Conservation (phyloP, 768 basidiomycete species). For the Austroboletus festivus region DNA sequence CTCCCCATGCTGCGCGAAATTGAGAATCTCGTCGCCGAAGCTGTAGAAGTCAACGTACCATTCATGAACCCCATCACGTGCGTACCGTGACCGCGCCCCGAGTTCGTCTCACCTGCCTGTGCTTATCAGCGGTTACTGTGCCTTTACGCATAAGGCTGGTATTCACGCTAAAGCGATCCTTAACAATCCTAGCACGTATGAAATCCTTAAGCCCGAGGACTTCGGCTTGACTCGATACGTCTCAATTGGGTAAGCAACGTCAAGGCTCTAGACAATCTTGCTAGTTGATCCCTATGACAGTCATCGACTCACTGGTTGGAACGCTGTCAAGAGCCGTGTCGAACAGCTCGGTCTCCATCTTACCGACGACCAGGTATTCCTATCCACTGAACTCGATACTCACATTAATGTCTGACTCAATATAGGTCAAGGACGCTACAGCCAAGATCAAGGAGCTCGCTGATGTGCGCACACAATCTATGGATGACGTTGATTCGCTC, state of each 20-base stretch:
- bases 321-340: constrained; percentile 98
- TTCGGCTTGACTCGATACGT: constrained; percentile 98
- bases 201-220: constrained; percentile 98
- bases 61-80: constrained; percentile 97
- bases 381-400: not conserved
- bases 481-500: constrained; percentile 98
- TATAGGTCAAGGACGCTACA: constrained; percentile 93
- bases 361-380: constrained; percentile 77
- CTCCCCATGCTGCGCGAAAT: constrained; percentile 96
- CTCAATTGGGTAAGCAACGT: constrained; percentile 73
- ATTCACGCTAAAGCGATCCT: constrained; percentile 99
- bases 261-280: not conserved
- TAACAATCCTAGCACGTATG: constrained; percentile 98
- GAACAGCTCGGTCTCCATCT: constrained; percentile 92
- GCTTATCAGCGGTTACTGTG: constrained; percentile 84
- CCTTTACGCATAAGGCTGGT: constrained; percentile 99
- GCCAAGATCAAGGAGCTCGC: constrained; percentile 99
- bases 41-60: constrained; percentile 95
- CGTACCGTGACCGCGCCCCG: constrained; percentile 7
- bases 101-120: not conserved
- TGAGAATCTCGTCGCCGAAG: constrained; percentile 98
- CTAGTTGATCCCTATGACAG: constrained; percentile 35
- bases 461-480: constrained; percentile 95
- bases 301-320: constrained; percentile 97
- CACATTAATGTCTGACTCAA: constrained; percentile 2